A percentile compares a stretch with the other conserved stretches of the same genome.
phyloP scores from a whole-genome alignment of 805 yeast species.

The Cyberlindnera saturnus region DNA sequence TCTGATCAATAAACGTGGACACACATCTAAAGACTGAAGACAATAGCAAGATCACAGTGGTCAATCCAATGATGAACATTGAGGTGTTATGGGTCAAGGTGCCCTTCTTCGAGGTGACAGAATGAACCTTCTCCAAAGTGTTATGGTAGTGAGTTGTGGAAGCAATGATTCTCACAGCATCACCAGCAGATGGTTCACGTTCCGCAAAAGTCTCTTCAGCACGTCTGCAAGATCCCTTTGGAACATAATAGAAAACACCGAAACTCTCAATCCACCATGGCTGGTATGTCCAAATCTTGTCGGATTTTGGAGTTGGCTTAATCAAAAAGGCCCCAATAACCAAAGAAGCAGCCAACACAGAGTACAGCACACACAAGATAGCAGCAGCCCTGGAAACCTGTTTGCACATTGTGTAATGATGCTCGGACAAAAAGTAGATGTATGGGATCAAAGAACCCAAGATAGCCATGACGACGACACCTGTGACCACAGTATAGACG shows the following conservation, averaged over 20 bases:
- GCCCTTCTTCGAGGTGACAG: constrained; percentile 27
- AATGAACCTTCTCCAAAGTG: constrained; percentile 23
- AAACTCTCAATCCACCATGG: constrained; percentile 79
- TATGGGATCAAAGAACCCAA: constrained; percentile 58
- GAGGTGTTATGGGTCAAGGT: constrained; percentile 46
- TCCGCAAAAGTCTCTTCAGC: constrained; percentile 43
- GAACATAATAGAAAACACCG: constrained; percentile 51
- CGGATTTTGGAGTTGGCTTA: constrained; percentile 47
- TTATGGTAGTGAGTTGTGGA: constrained; percentile 40
- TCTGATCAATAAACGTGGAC: constrained; percentile 32
- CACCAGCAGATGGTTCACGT: constrained; percentile 31
- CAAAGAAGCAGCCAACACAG: constrained; percentile 45
- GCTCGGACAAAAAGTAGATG: constrained; percentile 43
- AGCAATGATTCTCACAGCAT: constrained; percentile 38
- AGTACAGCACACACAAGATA: constrained; percentile 41
- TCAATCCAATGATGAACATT: constrained; percentile 33
- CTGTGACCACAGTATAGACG: constrained; percentile 48
- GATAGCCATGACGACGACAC: constrained; percentile 62
- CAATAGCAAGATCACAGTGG: constrained; percentile 44
- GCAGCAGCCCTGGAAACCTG: constrained; percentile 49
- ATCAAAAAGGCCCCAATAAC: constrained; percentile 45
- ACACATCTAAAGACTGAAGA: constrained; percentile 48
- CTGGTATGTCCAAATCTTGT: constrained; percentile 50
- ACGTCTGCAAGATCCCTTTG: constrained; percentile 41
- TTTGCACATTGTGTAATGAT: constrained; percentile 43